Percentiles rank a stretch among this genome's conserved stretches.
Conservation (phyloP, 352 stramenopile species). For the Discostella stelligera region DNA sequence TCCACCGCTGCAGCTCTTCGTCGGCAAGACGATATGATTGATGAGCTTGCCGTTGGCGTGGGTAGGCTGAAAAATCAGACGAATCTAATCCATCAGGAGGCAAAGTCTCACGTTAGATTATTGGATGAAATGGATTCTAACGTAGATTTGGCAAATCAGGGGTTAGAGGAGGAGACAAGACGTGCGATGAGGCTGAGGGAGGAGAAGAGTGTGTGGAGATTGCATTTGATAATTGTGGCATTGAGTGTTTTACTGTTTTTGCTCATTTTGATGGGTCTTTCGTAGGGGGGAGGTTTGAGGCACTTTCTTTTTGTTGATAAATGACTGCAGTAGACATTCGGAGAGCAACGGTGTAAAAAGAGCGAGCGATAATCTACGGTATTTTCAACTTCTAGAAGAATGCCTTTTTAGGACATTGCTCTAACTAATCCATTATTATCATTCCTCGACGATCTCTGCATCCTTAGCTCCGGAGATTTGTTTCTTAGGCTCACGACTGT, state of each 20-base stretch:
- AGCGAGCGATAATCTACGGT: not conserved
- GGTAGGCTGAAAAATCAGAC: slow-evolving; percentile 74
- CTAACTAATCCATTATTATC: not conserved
- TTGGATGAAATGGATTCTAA: slow-evolving; percentile 79
- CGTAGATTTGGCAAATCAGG: slow-evolving; percentile 71
- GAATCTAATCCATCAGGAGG: slow-evolving; percentile 72
- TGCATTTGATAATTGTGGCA: slow-evolving; percentile 79
- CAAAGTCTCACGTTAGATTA: slow-evolving; percentile 69
- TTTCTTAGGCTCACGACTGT: slow-evolving; percentile 14
- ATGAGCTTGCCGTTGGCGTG: slow-evolving; percentile 73
- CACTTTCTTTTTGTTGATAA: not conserved
- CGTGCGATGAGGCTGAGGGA: slow-evolving; percentile 71
- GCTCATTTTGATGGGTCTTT: slow-evolving; percentile 78
- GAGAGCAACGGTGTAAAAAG: too few species aligned
- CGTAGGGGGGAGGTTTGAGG: slow-evolving; percentile 3
- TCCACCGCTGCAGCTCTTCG: slow-evolving; percentile 58
- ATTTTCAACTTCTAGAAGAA: not conserved
- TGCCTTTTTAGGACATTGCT: not conserved
- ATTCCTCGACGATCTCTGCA: slow-evolving; percentile 28
- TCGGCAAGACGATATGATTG: slow-evolving; percentile 81
- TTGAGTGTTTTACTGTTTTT: slow-evolving; percentile 76
- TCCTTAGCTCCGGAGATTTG: slow-evolving; percentile 35
- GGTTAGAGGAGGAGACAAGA: slow-evolving; percentile 73
- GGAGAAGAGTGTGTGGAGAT: slow-evolving; percentile 77
- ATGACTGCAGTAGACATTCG: not conserved